A percentile compares a stretch with the other conserved stretches of the same genome.
Evolutionary conservation across 2,329 filamentous ascomycete species (phyloP).

Genomic region (Cercospora sp.): DNA sequence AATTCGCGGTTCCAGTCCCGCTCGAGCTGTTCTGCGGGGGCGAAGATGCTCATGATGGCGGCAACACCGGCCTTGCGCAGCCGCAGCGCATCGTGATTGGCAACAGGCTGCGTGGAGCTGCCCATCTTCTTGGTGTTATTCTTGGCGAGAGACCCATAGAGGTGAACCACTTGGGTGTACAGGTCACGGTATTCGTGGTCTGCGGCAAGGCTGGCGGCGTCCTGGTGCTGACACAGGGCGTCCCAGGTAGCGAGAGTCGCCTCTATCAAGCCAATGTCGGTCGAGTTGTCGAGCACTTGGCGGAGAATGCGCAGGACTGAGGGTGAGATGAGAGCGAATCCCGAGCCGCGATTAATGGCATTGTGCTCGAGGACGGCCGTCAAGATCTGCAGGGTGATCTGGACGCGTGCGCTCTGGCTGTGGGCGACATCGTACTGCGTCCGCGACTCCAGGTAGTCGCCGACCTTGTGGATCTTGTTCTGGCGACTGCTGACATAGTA

Average conservation of each 20-base stretch:
- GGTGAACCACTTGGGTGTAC: slow-evolving; percentile 77
- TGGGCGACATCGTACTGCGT: slow-evolving; percentile 89
- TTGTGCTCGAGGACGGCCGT: slow-evolving; percentile 85
- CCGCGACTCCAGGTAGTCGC: slow-evolving; percentile 90
- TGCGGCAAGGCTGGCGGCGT: slow-evolving; percentile 78
- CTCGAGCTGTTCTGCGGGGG: slow-evolving; percentile 64
- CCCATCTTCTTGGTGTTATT: slow-evolving; percentile 43
- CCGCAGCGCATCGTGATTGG: slow-evolving; percentile 72
- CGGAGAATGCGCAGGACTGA: slow-evolving; percentile 77
- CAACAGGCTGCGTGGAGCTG: slow-evolving; percentile 33
- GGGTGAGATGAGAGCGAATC: slow-evolving; percentile 82
- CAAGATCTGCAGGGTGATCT: slow-evolving; percentile 91
- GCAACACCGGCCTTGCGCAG: slow-evolving; percentile 56
- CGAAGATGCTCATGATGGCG: slow-evolving; percentile 75
- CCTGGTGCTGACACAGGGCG: slow-evolving; percentile 84
- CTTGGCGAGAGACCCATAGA: slow-evolving; percentile 77
- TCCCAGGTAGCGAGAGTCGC: slow-evolving; percentile 84
- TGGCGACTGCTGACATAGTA: slow-evolving; percentile 95
- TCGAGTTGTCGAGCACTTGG: slow-evolving; percentile 72
- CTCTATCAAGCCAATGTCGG: slow-evolving; percentile 90
- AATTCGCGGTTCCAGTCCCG: slow-evolving; percentile 57
- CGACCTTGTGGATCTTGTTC: slow-evolving; percentile 95
- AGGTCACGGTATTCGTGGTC: slow-evolving; percentile 80
- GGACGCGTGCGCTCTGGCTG: slow-evolving; percentile 77
- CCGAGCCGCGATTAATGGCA: slow-evolving; percentile 64